phyloP scores from a whole-genome alignment of 73 alveolate genomes.

The Effrenium voratum region DNA sequence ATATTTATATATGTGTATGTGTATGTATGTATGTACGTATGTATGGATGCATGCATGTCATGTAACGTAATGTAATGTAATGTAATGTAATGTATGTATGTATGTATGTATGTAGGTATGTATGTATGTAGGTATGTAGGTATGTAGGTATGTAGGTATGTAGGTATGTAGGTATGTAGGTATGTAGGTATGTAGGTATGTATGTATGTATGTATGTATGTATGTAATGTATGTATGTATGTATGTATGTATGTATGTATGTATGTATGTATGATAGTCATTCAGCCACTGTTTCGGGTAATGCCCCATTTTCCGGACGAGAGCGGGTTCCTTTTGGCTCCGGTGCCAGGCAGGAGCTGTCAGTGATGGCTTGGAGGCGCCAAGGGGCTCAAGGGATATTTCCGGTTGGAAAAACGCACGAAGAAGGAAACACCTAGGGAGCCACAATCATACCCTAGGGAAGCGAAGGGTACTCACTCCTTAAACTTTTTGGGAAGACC shows the following conservation, averaged over 20 bases:
- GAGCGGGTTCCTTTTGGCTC: no score
- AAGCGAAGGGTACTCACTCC: no score
- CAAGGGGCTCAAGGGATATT: neutral
- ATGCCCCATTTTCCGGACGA: no score
- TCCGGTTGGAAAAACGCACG: no score
- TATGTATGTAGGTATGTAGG: neutral
- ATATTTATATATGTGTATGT: no score
- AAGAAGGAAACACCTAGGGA: no score
- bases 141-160: neutral
- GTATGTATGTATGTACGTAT: neutral
- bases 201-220: no score
- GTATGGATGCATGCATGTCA: neutral
- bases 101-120: neutral
- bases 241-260: no score
- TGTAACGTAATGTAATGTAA: no score
- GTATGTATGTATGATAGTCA: no score
- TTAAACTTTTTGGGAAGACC: no score
- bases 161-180: neutral
- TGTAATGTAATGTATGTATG: no score
- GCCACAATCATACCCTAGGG: neutral
- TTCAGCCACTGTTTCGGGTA: neutral
- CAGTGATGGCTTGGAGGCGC: slow-evolving; percentile 29
- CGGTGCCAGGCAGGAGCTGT: slow-evolving; percentile 12
- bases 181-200: neutral
- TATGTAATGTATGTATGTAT: neutral